Percentiles rank a stretch among this genome's conserved stretches.
phyloP scores from a whole-genome alignment of 108 stramenopile genomes.

The Epithemia pelagica region DNA sequence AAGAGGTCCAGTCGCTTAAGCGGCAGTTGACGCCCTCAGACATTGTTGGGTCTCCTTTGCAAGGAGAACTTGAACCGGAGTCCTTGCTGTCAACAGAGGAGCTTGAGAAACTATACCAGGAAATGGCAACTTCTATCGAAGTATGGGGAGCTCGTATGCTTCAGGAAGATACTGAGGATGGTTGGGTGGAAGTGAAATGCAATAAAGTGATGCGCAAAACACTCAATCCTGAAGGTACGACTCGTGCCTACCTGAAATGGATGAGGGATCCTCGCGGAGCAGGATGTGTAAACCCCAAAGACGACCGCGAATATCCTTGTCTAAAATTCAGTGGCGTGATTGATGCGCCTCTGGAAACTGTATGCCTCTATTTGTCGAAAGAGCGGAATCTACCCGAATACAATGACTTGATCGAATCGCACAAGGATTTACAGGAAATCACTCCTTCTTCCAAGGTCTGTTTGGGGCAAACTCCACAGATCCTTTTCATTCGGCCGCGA shows the following conservation, averaged over 20 bases:
- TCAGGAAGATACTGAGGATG: slow-evolving; percentile 41
- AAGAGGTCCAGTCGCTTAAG: slow-evolving; percentile 53
- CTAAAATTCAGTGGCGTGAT: slow-evolving; percentile 59
- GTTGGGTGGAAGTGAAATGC: slow-evolving; percentile 68
- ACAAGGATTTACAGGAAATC: slow-evolving; percentile 50
- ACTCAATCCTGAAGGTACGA: slow-evolving; percentile 51
- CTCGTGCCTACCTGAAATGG: slow-evolving; percentile 70
- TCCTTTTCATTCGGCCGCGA: slow-evolving; percentile 74
- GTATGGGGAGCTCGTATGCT: slow-evolving; percentile 64
- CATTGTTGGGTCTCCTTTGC: slow-evolving; percentile 7
- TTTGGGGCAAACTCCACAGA: slow-evolving; percentile 68
- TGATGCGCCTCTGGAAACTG: slow-evolving; percentile 75
- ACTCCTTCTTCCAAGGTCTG: slow-evolving; percentile 62
- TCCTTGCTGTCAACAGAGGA: slow-evolving; percentile 8
- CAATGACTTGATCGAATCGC: slow-evolving; percentile 65
- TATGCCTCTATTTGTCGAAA: slow-evolving; percentile 67
- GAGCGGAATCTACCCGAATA: slow-evolving; percentile 50
- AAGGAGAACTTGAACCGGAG: slow-evolving; percentile 14
- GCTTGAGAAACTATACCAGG: slow-evolving; percentile 38
- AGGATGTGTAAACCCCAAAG: slow-evolving; percentile 22
- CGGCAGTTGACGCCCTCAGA: slow-evolving; percentile 19
- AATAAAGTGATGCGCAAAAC: slow-evolving; percentile 50
- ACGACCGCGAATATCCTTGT: slow-evolving; percentile 63
- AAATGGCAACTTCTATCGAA: slow-evolving; percentile 58
- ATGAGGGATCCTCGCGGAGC: slow-evolving; percentile 74